Conservation (phyloP, 2,329 filamentous ascomycete species). For the Anisogramma anomala region DNA sequence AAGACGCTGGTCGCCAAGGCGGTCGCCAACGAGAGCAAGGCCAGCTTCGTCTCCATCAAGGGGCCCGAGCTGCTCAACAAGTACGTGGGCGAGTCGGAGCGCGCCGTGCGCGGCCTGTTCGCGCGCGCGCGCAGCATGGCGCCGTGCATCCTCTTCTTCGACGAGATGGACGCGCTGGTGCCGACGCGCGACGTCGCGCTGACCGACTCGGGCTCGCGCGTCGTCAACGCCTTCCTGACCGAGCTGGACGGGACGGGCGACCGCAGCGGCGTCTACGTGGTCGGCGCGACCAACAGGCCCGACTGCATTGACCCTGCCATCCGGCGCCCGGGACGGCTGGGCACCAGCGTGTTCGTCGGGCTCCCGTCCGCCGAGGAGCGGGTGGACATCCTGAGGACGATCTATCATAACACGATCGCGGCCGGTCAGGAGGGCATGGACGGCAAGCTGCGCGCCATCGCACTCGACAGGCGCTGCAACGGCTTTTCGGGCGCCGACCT, state of each 20-base stretch:
- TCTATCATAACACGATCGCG: conserved; percentile 41
- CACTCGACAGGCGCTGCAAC: conserved; percentile 53
- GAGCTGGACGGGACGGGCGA: conserved; percentile 80
- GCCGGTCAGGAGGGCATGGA: conserved; percentile 27
- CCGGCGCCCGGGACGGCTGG: conserved; percentile 79
- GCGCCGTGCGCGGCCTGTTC: conserved; percentile 86
- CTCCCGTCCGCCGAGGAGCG: conserved; percentile 65
- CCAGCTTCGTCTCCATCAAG: conserved; percentile 97
- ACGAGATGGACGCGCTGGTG: conserved; percentile 88
- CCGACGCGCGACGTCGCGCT: conserved; percentile 63
- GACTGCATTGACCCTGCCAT: conserved; percentile 96
- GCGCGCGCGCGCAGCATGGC: conserved; percentile 72
- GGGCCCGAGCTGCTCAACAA: conserved; percentile 95
- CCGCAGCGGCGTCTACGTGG: conserved; percentile 79
- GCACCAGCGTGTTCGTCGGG: conserved; percentile 80
- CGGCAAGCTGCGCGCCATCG: conserved; percentile 46
- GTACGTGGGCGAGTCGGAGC: conserved; percentile 92
- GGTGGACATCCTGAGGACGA: conserved; percentile 71
- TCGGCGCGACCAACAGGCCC: conserved; percentile 87
- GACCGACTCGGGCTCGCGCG: conserved; percentile 71
- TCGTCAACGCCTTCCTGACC: conserved; percentile 90
- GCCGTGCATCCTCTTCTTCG: conserved; percentile 95
- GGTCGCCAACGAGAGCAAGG: conserved; percentile 86
- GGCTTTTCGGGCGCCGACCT: conserved; percentile 66
- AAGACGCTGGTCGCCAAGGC: conserved; percentile 95